Evolutionary conservation across 106 monocot genomes (phyloP), one percentile per base, ranked within the genome.

Genomic region (Acorus calamus): DNA sequence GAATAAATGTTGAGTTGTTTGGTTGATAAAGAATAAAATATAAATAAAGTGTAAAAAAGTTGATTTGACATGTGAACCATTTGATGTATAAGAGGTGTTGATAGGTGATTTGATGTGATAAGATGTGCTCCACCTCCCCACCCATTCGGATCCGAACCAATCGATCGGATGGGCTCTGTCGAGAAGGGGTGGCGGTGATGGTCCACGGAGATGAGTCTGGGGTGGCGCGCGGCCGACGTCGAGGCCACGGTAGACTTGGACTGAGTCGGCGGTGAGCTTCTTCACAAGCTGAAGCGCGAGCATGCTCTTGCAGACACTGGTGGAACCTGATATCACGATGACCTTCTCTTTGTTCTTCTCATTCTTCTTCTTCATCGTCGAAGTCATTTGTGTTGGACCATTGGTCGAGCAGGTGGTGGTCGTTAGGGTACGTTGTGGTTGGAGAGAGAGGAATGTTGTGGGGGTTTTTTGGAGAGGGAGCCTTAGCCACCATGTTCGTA

Each of bases 201-300:
- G 28, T 28, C 28, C 28, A 28, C 28, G 28, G 28, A 1, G 28
- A 28, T 1, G 28, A 28, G 28, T 28, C 28, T 1, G 28, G 0
- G 88, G 84, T 60, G 84, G 84, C 55, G 88, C 80, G 2, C 84
- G 81, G 2, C 88, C 88, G 5, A 88, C 45, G 64, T 88, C 81
- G 10, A 88, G 81, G 12, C 84, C 84, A 3, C 77, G 72, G 50
- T 88, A 88, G 4, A 88, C 78, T 69, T 83, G 83, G 46, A 88
- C 84, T 0, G 88, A 88, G 50, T 88, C 88, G 2, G 80, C 70
- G 7, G 84, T 79, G 77, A 88, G 81, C 65, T n/a, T 88, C 84
- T 43, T 83, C 88, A 41, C n/a, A n/a, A n/a, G n/a, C n/a, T n/a
- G n/a, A n/a, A n/a, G n/a, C 4, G 84, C 81, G 0, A 88, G 84